phyloP scores from a whole-genome alignment of 441 rosid species.

The Populus trichocarpa region DNA sequence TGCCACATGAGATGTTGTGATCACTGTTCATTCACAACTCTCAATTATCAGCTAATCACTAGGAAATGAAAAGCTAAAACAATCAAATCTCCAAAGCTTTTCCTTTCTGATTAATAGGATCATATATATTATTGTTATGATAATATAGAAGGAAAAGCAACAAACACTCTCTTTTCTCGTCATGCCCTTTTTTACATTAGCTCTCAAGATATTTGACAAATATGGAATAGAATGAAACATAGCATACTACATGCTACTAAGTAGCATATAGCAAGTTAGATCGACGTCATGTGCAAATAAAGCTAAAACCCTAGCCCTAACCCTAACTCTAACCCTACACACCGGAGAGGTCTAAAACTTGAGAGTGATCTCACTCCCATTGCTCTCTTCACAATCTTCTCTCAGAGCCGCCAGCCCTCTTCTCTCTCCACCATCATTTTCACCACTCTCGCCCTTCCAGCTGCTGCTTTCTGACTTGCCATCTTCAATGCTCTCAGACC shows the following conservation, averaged over 20 bases:
- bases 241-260: no score
- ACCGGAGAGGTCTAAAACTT: conserved; percentile 34
- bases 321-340: conserved; percentile 21
- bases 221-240: no score
- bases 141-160: not conserved
- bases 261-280: conserved; percentile 2
- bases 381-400: conserved; percentile 74
- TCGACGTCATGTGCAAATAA: not conserved
- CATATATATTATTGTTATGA: not conserved
- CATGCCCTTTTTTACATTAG: not conserved
- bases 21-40: not conserved
- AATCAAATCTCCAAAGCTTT: not conserved
- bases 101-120: not conserved
- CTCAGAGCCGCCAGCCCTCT: conserved; percentile 63
- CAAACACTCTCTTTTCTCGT: not conserved
- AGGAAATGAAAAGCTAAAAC: not conserved
- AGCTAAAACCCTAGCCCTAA: conserved; percentile 24
- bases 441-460: conserved; percentile 64
- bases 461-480: conserved; percentile 81
- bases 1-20: not conserved
- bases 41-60: not conserved
- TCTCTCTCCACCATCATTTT: conserved; percentile 49
- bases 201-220: not conserved
- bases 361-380: conserved; percentile 41
- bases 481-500: conserved; percentile 81